Evolutionary conservation across 2,329 filamentous ascomycete species (phyloP).

Genomic region (Clathrospora elynae): DNA sequence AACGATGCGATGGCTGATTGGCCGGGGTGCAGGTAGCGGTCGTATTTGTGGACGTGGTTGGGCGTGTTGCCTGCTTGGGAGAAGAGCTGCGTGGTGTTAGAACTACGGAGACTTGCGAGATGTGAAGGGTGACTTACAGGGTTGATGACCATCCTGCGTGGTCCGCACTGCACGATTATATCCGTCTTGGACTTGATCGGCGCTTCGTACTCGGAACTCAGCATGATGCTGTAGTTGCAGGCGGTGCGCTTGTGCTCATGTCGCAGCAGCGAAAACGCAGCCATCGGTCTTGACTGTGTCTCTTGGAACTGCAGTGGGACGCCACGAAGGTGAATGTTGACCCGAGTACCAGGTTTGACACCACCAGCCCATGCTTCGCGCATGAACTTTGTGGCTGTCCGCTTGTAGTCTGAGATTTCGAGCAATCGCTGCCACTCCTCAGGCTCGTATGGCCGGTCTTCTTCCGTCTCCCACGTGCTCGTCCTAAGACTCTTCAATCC

Average conservation of each 20-base stretch:
- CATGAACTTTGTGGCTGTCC: conserved; percentile 74
- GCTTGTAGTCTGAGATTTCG: conserved; percentile 87
- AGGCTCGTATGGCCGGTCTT: conserved; percentile 85
- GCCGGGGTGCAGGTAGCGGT: conserved; percentile 87
- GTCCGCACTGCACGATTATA: conserved; percentile 87
- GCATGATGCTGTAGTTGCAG: conserved; percentile 81
- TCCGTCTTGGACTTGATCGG: conserved; percentile 92
- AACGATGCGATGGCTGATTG: conserved; percentile 88
- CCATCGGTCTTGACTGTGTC: conserved; percentile 64
- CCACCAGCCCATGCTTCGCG: conserved; percentile 89
- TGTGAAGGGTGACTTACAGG: conserved; percentile 54
- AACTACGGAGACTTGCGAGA: background rate
- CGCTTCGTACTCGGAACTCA: conserved; percentile 74
- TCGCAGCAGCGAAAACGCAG: conserved; percentile 83
- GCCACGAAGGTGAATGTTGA: conserved; percentile 74
- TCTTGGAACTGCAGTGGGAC: conserved; percentile 61
- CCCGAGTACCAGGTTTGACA: conserved; percentile 79
- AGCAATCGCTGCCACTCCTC: conserved; percentile 87
- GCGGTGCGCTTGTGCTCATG: conserved; percentile 95
- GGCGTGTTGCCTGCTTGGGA: conserved; percentile 87
- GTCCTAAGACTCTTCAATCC: conserved; percentile 90
- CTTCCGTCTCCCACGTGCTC: conserved; percentile 85
- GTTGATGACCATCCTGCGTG: conserved; percentile 83
- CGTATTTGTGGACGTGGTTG: conserved; percentile 97
- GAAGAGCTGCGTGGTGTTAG: conserved; percentile 61